Evolutionary conservation across 306 rosid genomes (phyloP), one percentile per base, ranked within the genome.

Genomic region (Rosa lucieae): DNA sequence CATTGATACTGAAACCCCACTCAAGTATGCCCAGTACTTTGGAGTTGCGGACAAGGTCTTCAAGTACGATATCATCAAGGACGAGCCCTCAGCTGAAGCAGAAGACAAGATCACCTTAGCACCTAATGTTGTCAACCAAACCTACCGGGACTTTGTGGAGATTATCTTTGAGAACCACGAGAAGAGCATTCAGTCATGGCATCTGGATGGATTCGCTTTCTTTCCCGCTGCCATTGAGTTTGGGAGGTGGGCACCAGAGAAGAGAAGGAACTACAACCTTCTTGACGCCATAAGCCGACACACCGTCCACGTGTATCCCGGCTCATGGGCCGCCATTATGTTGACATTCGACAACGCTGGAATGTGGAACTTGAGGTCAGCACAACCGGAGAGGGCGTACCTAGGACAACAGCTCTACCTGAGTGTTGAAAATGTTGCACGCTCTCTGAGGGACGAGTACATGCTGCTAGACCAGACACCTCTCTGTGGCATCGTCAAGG

Each of bases 361-460:
- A 69, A 80, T 85, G 80, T 90, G 94, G 94, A 90, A 85, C 13
- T n/a, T 90, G 67, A 81, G 92, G 80, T 90, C 94, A 1, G 90
- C 87, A 81, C 1, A 75, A 2, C 35, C 89, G 0, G 92, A 90
- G 89, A 88, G 81, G 42, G 79, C 89, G 6, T 90, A 90, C 80
- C 40, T 90, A 35, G 94, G 94, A 0, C 94, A 90, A 46, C 88
- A 90, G 10, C 49, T 88, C 3, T 90, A 90, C 80, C 15, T 85
- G 0, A 90, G 94, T 48, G 89, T 90, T 55, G 5, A 51, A 5
- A 81, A 89, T 2, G 87, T 90, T 0, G 90, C 84, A 73, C 68
- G 86, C 3, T 90, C 94, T 8, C 85, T 90, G 0, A 85, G 92
- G 72, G 94, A 90, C 10, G 94, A 88, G 84, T 87, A 86, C 88